Evolutionary conservation across 2,329 filamentous ascomycete species (phyloP).

Genomic region (Cercospora citrullina): DNA sequence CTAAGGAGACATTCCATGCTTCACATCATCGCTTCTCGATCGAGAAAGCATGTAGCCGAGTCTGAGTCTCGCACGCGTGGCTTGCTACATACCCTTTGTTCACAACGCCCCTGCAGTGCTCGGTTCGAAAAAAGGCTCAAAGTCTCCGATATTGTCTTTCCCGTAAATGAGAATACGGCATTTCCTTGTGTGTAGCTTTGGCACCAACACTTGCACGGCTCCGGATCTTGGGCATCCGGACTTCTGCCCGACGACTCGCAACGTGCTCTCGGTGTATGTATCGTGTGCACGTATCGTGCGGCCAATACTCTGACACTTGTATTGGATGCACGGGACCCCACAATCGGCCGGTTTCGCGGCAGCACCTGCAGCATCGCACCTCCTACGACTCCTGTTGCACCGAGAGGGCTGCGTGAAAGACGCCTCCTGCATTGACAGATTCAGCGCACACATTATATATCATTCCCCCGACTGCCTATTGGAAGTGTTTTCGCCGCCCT

Average conservation of each 20-base stretch:
- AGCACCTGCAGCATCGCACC: slow-evolving; percentile 1
- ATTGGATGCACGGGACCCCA: slow-evolving; percentile 1
- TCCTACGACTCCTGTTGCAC: background rate
- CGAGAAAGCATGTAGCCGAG: background rate
- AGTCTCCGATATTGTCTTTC: background rate
- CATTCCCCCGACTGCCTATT: slow-evolving; percentile 3
- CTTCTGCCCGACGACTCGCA: background rate
- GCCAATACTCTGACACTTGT: slow-evolving; percentile 1
- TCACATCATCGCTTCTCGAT: background rate
- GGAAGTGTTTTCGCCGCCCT: background rate
- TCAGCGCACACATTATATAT: background rate
- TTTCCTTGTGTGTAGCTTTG: background rate
- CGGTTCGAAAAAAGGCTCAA: background rate
- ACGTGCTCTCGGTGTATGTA: background rate
- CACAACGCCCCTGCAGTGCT: background rate
- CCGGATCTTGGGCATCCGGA: background rate
- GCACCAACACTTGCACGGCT: background rate
- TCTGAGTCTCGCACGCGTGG: background rate
- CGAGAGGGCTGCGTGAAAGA: background rate
- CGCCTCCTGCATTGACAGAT: slow-evolving; percentile 6
- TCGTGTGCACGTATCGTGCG: background rate
- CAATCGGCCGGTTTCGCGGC: background rate
- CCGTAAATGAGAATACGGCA: background rate
- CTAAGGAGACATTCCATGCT: background rate
- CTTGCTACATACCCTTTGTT: background rate